These are phyloP conservation scores for Irpex lacteus DNA, from an alignment of 1,284 basidiomycete genomes.

Conservation along the genomic window DNA sequence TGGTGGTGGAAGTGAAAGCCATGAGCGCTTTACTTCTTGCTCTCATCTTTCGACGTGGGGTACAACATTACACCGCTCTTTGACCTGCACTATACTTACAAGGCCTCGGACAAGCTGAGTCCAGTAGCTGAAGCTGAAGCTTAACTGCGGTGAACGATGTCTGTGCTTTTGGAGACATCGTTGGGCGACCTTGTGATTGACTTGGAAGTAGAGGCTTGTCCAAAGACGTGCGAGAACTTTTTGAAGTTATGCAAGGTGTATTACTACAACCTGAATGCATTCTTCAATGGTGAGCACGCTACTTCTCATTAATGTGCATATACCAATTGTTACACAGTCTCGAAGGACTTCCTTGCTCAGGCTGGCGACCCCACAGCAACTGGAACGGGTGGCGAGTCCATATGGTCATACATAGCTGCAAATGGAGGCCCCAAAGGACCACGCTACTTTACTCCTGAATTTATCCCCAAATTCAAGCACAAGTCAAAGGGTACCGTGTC, in stretches of 20 bases:
- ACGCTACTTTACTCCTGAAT: slow-evolving; percentile 85
- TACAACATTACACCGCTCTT: neutral
- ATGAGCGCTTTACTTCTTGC: slow-evolving; percentile 5
- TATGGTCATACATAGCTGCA: slow-evolving; percentile 72
- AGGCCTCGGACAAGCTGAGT: neutral
- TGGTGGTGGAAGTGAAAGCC: slow-evolving; percentile 6
- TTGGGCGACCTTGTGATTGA: slow-evolving; percentile 96
- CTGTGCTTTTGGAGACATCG: slow-evolving; percentile 94
- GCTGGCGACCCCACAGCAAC: slow-evolving; percentile 94
- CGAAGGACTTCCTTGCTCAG: slow-evolving; percentile 96
- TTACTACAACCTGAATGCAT: slow-evolving; percentile 94
- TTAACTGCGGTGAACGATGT: slow-evolving; percentile 55
- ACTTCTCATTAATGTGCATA: slow-evolving; percentile 3
- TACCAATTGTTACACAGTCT: slow-evolving; percentile 52
- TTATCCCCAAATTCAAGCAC: slow-evolving; percentile 83
- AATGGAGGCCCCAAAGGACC: slow-evolving; percentile 41
- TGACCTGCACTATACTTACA: neutral
- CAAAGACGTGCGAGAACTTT: slow-evolving; percentile 91
- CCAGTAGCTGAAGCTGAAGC: neutral
- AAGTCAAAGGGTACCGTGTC: slow-evolving; percentile 86
- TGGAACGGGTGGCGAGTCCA: slow-evolving; percentile 88
- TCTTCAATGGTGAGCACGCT: slow-evolving; percentile 85
- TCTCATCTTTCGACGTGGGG: neutral
- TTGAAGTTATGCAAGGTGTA: slow-evolving; percentile 96
- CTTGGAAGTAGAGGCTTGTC: slow-evolving; percentile 89